These are phyloP conservation scores for Termitomyces sp. DNA, from an alignment of 768 basidiomycete genomes.

Conservation along the genomic window DNA sequence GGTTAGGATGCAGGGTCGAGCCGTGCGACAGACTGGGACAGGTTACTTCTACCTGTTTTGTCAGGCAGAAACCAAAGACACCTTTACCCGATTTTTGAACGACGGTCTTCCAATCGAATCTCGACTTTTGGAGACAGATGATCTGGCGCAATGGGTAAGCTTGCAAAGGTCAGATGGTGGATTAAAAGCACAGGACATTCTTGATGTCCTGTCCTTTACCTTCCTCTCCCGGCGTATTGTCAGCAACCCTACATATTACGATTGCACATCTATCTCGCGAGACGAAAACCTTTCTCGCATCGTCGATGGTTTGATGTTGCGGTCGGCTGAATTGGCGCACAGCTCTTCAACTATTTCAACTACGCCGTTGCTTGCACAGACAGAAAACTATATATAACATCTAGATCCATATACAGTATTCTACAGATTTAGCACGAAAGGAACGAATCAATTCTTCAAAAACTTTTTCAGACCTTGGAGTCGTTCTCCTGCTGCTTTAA, in stretches of 20 bases:
- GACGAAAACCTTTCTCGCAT: constrained; percentile 64
- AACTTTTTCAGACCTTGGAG: constrained; percentile 70
- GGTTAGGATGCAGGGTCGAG: constrained; percentile 87
- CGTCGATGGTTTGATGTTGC: constrained; percentile 46
- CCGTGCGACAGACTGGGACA: constrained; percentile 52
- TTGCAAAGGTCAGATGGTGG: constrained; percentile 32
- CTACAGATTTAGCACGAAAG: constrained; percentile 3
- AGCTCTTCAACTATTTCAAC: neutral
- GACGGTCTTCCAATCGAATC: constrained; percentile 93
- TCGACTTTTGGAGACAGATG: constrained; percentile 45
- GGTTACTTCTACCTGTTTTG: constrained; percentile 86
- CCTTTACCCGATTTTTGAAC: constrained; percentile 76
- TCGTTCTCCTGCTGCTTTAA: constrained; percentile 78
- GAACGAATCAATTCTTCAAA: constrained; percentile 19
- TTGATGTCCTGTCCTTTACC: constrained; percentile 78
- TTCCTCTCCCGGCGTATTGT: constrained; percentile 67
- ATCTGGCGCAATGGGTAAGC: constrained; percentile 43
- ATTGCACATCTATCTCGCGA: constrained; percentile 35
- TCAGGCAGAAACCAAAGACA: constrained; percentile 79
- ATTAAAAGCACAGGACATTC: constrained; percentile 54
- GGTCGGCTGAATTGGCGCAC: constrained; percentile 5
- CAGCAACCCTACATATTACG: constrained; percentile 86
- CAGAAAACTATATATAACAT: neutral
- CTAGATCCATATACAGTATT: constrained; percentile 1
- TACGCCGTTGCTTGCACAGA: neutral